A percentile compares a stretch with the other conserved stretches of the same genome.
These are phyloP conservation scores for Podospora didyma DNA, from an alignment of 495 filamentous ascomycete genomes.

Conservation along the genomic window DNA sequence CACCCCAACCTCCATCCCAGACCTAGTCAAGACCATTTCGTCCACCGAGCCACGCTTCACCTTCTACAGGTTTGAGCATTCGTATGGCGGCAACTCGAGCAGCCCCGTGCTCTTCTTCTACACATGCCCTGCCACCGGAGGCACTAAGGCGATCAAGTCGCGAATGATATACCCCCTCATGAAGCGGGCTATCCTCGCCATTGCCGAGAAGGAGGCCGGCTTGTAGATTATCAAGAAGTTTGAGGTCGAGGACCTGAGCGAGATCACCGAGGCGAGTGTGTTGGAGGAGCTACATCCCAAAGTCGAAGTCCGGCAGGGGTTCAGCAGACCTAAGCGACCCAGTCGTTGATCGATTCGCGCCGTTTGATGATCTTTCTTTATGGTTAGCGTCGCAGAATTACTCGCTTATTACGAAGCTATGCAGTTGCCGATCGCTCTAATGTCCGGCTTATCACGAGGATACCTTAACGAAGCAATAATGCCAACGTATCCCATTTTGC, in stretches of 20 bases:
- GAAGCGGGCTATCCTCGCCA: conserved; percentile 63
- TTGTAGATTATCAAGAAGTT: conserved; percentile 72
- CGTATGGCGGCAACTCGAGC: conserved; percentile 47
- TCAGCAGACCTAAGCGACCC: conserved; percentile 70
- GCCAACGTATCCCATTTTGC: no score
- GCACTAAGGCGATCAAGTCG: conserved; percentile 72
- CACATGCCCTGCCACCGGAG: conserved; percentile 72
- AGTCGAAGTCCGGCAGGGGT: conserved; percentile 64
- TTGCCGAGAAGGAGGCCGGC: conserved; percentile 66
- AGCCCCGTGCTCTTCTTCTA: conserved; percentile 86
- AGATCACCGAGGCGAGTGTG: conserved; percentile 70
- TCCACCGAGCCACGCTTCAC: conserved; percentile 80
- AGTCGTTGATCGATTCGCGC: not conserved
- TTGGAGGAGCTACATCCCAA: conserved; percentile 73
- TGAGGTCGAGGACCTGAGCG: conserved; percentile 57
- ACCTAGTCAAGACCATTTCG: conserved; percentile 65
- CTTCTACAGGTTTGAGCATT: conserved; percentile 70
- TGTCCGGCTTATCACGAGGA: no score
- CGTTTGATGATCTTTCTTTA: no score
- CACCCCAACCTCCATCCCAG: conserved; percentile 36
- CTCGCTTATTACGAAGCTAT: no score
- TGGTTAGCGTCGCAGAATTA: no score
- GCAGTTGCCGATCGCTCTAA: no score
- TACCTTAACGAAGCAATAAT: no score
- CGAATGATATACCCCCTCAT: conserved; percentile 92